Conservation (phyloP, 1,139 yeast genomes). For the Debaryomyces coudertii region DNA sequence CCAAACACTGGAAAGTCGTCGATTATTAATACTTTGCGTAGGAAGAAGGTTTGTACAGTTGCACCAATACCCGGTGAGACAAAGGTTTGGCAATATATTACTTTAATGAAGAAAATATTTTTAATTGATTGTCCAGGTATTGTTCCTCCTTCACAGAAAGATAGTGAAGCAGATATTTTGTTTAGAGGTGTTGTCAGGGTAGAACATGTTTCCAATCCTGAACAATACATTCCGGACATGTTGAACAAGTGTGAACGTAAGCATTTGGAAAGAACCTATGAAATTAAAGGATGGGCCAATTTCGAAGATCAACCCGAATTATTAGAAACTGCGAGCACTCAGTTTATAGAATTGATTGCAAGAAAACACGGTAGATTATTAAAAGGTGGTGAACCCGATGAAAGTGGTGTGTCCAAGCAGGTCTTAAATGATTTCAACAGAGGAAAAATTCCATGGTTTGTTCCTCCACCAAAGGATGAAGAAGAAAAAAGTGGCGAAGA, state of each 20-base stretch:
- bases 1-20: conserved; percentile 98
- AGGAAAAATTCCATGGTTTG: conserved; percentile 98
- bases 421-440: conserved; percentile 92
- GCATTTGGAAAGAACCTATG: conserved; percentile 95
- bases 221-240: conserved; percentile 90
- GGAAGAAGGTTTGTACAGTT: conserved; percentile 93
- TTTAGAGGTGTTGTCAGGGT: conserved; percentile 98
- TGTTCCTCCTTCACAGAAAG: conserved; percentile 92
- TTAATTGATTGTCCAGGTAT: conserved; percentile 98
- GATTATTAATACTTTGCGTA: conserved; percentile 88
- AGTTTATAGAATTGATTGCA: conserved; percentile 87
- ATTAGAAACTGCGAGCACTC: conserved; percentile 62
- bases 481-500: conserved; percentile 57
- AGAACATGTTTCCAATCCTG: conserved; percentile 93
- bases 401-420: conserved; percentile 87
- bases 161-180: conserved; percentile 88
- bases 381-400: conserved; percentile 98
- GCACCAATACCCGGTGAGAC: conserved; percentile 99
- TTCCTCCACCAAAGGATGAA: conserved; percentile 83
- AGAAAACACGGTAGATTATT: conserved; percentile 89
- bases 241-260: conserved; percentile 83
- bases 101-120: conserved; percentile 93
- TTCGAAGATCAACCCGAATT: conserved; percentile 44
- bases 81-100: conserved; percentile 98
- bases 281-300: conserved; percentile 83